These are phyloP conservation scores for Diaporthe longicolla DNA, from an alignment of 2,329 filamentous ascomycete species.

Conservation along the genomic window DNA sequence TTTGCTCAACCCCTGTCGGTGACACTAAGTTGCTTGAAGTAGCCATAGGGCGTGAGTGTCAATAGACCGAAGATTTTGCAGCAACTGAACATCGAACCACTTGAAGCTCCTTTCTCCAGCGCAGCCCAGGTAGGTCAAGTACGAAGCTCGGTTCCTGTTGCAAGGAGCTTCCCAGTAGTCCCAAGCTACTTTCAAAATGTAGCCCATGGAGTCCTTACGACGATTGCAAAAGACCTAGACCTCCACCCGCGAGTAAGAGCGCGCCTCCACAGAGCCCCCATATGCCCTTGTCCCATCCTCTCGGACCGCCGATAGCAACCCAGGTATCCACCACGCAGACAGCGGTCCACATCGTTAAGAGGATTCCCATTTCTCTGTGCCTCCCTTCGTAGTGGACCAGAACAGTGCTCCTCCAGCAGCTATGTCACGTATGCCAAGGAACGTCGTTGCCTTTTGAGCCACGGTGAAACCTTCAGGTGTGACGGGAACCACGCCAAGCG, in stretches of 20 bases:
- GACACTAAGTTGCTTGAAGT: no score
- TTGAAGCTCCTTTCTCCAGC: no score
- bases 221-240: neutral
- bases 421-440: neutral
- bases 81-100: no score
- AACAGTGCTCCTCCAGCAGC: neutral
- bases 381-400: neutral
- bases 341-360: neutral
- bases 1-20: no score
- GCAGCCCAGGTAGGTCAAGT: no score
- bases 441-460: neutral
- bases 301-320: neutral
- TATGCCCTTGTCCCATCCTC: constrained; percentile 4
- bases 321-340: neutral
- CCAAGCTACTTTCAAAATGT: no score
- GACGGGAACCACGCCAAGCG: neutral
- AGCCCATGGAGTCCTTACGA: neutral
- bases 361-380: neutral
- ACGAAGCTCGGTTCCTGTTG: no score
- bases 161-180: no score
- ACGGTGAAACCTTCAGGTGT: neutral
- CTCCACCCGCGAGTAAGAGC: neutral
- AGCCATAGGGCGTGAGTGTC: no score
- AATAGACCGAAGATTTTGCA: no score
- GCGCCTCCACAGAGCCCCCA: neutral